Evolutionary conservation across 306 rosid species (phyloP).

Genomic region (Cicer judaicum): DNA sequence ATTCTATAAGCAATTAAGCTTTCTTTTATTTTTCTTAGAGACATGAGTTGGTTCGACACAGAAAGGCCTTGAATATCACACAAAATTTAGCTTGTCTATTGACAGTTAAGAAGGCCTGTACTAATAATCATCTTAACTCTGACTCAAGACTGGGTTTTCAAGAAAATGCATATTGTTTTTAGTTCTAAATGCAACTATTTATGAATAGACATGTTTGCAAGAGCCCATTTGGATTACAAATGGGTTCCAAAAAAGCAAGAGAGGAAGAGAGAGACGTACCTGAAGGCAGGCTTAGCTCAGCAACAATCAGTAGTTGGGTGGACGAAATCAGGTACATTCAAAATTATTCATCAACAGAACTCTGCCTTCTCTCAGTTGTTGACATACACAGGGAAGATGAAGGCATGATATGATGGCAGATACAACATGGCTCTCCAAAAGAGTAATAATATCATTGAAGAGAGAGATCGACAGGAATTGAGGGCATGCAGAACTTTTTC

Average conservation of each 20-base stretch:
- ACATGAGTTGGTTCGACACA: not conserved
- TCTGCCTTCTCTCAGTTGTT: slow-evolving; percentile 42
- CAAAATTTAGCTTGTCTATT: not conserved
- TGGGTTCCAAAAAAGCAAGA: slow-evolving; percentile 15
- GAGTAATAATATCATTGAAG: slow-evolving; percentile 47
- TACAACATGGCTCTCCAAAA: slow-evolving; percentile 54
- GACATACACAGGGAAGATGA: slow-evolving; percentile 48
- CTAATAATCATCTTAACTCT: not conserved
- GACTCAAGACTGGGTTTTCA: not conserved
- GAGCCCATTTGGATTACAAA: not conserved
- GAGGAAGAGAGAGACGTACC: slow-evolving; percentile 50
- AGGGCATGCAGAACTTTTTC: slow-evolving; percentile 31
- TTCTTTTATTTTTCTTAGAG: not conserved
- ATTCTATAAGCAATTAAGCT: not conserved
- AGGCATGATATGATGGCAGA: slow-evolving; percentile 42
- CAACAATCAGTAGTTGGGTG: slow-evolving; percentile 49
- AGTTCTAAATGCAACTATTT: not conserved
- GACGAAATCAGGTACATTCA: slow-evolving; percentile 45
- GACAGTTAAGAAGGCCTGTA: not conserved
- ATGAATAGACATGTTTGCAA: not conserved
- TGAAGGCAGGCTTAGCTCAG: slow-evolving; percentile 54
- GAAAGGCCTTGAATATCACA: not conserved
- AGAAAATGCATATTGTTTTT: slow-evolving; percentile 5
- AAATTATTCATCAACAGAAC: slow-evolving; percentile 41
- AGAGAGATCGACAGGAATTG: slow-evolving; percentile 33